Evolutionary conservation across 768 basidiomycete genomes (phyloP), one percentile per base, ranked within the genome.

Genomic region (Russula lepida): DNA sequence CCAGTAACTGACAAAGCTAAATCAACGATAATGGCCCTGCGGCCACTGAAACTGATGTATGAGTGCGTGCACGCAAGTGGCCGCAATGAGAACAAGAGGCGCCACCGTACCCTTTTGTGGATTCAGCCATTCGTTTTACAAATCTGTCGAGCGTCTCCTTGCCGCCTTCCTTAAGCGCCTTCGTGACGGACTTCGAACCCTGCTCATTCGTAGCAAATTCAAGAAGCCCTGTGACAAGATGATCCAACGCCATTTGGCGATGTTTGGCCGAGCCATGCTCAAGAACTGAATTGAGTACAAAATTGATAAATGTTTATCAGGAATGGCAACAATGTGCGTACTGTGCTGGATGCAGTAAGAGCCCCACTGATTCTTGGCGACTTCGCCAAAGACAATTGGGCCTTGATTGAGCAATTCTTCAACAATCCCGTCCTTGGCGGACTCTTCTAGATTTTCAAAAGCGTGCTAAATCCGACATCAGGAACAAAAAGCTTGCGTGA

Each of bases 361-460:
- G 12, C 91, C 91, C 90, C 90, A 93, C 69, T 92, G 90, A 63
- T 84, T 93, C 75, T 89, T 91, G 21, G 86, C 78, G 19, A 92
- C 88, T 65, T 91, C 87, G 23, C 80, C 78, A 64, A 92, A 92
- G 27, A 87, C 77, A 0, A 69, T 70, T 1, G 80, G 71, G 15
- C 89, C 89, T 58, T 88, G 84, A 61, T 87, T 85, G 59, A 92
- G 80, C n/a, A 92, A 70, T 67, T 92, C 89, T 58, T 89, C 86
- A 6, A 92, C 84, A 59, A 92, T 92, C 0, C 86, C 88, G 58
- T 90, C 88, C 71, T 92, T 91, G 6, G 88, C 89, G 35, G 82
- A 83, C 41, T 88, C 84, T 71, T 91, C 89, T 0, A 91, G 79
- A 68, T 92, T 91, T 72, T 91, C 89, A 67, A 92, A 92, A 0